Percentiles rank a stretch among this genome's conserved stretches.
phyloP scores from a whole-genome alignment of 805 yeast species.

The Saturnispora galanensis region DNA sequence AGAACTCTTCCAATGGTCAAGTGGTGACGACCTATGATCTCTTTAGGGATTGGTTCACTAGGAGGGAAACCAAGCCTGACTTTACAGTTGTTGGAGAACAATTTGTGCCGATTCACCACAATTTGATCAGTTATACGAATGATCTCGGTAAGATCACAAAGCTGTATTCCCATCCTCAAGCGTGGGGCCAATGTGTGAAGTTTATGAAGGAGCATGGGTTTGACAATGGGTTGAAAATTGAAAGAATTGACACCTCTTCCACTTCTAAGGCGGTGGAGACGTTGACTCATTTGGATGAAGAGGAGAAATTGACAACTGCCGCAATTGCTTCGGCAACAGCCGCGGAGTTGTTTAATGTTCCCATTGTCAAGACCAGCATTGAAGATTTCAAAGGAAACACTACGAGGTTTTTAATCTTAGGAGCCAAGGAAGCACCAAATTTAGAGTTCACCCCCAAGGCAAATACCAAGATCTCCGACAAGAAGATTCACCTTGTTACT shows the following conservation, averaged over 20 bases:
- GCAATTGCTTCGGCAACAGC: slow-evolving; percentile 72
- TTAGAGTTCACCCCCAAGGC: slow-evolving; percentile 8
- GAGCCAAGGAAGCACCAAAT: slow-evolving; percentile 23
- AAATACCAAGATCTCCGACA: slow-evolving; percentile 8
- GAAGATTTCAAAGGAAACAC: slow-evolving; percentile 73
- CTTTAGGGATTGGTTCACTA: slow-evolving; percentile 54
- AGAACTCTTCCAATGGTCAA: slow-evolving; percentile 91
- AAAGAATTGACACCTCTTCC: slow-evolving; percentile 57
- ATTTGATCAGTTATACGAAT: slow-evolving; percentile 42
- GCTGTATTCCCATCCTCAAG: slow-evolving; percentile 92
- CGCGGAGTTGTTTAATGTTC: slow-evolving; percentile 46
- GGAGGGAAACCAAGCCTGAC: slow-evolving; percentile 20
- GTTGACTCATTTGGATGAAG: slow-evolving; percentile 29
- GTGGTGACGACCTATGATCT: slow-evolving; percentile 81
- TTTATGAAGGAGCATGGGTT: slow-evolving; percentile 37
- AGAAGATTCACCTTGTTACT: slow-evolving; percentile 44
- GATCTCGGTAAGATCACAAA: slow-evolving; percentile 37
- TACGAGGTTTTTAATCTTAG: slow-evolving; percentile 72
- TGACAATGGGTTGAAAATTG: slow-evolving; percentile 27
- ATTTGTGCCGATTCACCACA: slow-evolving; percentile 75
- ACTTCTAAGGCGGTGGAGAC: slow-evolving; percentile 79
- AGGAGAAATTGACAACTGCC: slow-evolving; percentile 35
- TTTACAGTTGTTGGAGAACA: slow-evolving; percentile 66
- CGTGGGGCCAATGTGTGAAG: slow-evolving; percentile 81
- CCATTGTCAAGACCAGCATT: slow-evolving; percentile 44